Evolutionary conservation across 306 rosid genomes (phyloP), one percentile per base, ranked within the genome.

Genomic region (Carpinus viminea): DNA sequence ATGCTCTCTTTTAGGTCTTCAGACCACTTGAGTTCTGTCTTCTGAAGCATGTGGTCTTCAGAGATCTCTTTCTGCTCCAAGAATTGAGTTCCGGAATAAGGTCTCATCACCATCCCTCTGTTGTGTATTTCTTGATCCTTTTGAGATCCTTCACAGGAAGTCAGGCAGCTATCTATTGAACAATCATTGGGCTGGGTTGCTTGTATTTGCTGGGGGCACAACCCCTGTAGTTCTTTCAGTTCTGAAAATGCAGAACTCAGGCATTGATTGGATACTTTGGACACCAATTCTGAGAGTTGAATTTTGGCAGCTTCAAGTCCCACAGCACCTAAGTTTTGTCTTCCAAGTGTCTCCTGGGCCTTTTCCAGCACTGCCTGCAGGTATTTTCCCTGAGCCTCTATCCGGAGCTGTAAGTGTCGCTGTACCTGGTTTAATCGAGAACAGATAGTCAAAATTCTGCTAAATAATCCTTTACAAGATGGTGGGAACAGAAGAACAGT

Each of bases 351-450:
- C 54, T 95, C 98, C 41, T 90, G 96, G 24, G 98, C 97, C 70
- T 90, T 93, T 59, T 91, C 97, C 73, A 93, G 72, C 76, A 93
- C 98, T 60, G 90, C 72, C 65, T 93, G 93, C 13, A 93, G 87
- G 83, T 93, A 93, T 70, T 91, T 93, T 11, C 98, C 98, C 83
- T 95, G 98, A 0, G 98, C 96, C 74, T 95, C 98, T 55, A 95
- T 95, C 17, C 98, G 86, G 13, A 91, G 86, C 74, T 93, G 98
- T 43, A 93, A 89, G 89, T 91, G 97, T 78, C 93, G 68, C 80
- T 93, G 98, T 72, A 93, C 94, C 98, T 93, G 85, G n/a, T 84
- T 26, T 70, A 61, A 68, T 78, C 68, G 38, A 18, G 51, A 77
- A 64, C 18, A 24, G 61, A 74, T 70, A 55, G 57, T 84, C 62